These are phyloP conservation scores for Pichia sp. DNA, from an alignment of 1,139 yeast species.

Conservation along the genomic window DNA sequence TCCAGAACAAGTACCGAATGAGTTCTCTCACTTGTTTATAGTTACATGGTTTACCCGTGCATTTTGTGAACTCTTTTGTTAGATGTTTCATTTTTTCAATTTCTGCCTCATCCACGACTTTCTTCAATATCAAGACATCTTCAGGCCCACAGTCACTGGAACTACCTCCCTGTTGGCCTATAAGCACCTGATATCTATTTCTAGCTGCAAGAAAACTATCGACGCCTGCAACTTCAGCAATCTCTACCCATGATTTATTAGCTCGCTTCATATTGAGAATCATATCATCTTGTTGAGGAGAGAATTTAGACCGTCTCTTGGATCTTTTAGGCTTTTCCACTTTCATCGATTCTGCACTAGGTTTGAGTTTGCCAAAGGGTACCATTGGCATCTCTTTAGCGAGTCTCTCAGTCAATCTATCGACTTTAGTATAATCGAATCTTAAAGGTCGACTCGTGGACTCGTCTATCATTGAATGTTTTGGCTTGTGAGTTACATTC, in stretches of 20 bases:
- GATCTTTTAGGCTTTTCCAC: conserved; percentile 37
- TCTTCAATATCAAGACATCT: conserved; percentile 47
- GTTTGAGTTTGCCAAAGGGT: conserved; percentile 33
- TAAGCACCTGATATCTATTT: conserved; percentile 71
- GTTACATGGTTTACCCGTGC: conserved; percentile 49
- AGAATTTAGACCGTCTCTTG: conserved; percentile 58
- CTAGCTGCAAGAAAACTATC: conserved; percentile 69
- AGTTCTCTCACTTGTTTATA: conserved; percentile 51
- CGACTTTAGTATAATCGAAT: conserved; percentile 16
- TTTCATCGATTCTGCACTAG: conserved; percentile 17
- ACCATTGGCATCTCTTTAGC: conserved; percentile 30
- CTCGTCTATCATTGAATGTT: conserved; percentile 7
- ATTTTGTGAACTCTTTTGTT: conserved; percentile 52
- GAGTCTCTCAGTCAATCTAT: conserved; percentile 21
- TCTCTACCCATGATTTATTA: conserved; percentile 70
- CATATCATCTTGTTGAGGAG: conserved; percentile 60
- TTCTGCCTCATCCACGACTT: conserved; percentile 60
- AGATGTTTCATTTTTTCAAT: conserved; percentile 63
- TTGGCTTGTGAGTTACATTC: not conserved
- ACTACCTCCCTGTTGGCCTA: conserved; percentile 80
- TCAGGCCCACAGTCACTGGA: conserved; percentile 56
- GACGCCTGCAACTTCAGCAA: conserved; percentile 60
- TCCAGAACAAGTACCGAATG: conserved; percentile 45
- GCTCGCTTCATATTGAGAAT: conserved; percentile 54
- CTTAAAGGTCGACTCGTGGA: conserved; percentile 14